These are phyloP conservation scores for Diaporthe sp. DNA, from an alignment of 2,329 filamentous ascomycete genomes.

Conservation along the genomic window DNA sequence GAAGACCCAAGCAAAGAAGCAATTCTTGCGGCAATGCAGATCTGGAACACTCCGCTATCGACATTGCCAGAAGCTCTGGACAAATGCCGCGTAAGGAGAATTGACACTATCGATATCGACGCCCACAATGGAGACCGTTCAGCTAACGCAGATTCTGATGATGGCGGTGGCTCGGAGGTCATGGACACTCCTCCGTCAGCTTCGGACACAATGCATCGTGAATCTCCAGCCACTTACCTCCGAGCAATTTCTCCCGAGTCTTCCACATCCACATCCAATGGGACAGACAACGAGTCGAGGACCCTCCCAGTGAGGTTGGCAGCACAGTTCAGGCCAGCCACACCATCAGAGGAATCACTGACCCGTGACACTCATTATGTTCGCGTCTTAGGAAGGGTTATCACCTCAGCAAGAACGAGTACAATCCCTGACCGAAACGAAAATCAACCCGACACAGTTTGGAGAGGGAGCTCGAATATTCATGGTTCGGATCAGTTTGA, in stretches of 20 bases:
- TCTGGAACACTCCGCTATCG: too few relatives aligned
- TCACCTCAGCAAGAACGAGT: conserved; percentile 31
- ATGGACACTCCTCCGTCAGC: too few relatives aligned
- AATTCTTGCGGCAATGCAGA: too few relatives aligned
- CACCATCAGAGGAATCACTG: not conserved
- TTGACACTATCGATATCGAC: too few relatives aligned
- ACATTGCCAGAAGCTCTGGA: too few relatives aligned
- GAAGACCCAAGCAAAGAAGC: too few relatives aligned
- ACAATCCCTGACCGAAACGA: conserved; percentile 8
- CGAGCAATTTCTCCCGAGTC: not conserved
- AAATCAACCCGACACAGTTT: not conserved
- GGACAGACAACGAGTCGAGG: not conserved
- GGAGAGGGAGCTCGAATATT: not conserved
- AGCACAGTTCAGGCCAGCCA: not conserved
- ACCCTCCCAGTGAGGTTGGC: not conserved
- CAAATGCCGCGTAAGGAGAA: too few relatives aligned
- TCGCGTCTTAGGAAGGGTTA: conserved; percentile 33
- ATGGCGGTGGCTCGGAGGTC: too few relatives aligned
- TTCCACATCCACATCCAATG: not conserved
- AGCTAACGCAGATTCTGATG: too few relatives aligned
- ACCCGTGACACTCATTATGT: conserved; percentile 21
- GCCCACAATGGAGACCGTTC: too few relatives aligned
- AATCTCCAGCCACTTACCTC: too few relatives aligned
- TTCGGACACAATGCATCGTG: too few relatives aligned
- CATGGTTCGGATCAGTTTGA: conserved; percentile 34